phyloP scores from a whole-genome alignment of 805 yeast genomes.

The Phaffomyces opuntiae region DNA sequence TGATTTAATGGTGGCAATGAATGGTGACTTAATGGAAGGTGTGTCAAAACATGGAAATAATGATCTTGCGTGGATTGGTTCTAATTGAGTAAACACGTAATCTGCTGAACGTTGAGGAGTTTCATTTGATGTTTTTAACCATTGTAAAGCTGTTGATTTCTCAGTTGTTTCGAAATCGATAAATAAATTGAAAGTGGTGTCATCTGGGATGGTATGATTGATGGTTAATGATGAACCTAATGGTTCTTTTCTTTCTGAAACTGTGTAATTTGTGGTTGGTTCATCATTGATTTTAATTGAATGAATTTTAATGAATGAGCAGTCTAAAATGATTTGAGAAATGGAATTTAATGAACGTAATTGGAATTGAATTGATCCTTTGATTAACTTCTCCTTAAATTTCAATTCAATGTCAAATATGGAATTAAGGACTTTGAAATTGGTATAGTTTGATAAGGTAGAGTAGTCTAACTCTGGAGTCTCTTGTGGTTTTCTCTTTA shows the following conservation, averaged over 20 bases:
- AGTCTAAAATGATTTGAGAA: conserved; percentile 50
- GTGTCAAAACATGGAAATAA: conserved; percentile 89
- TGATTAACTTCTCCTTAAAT: conserved; percentile 45
- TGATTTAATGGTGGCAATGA: conserved; percentile 50
- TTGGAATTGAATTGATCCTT: conserved; percentile 48
- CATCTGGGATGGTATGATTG: conserved; percentile 3
- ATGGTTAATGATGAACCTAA: conserved; percentile 49
- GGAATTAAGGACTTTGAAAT: conserved; percentile 47
- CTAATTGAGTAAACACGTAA: conserved; percentile 76
- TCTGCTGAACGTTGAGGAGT: conserved; percentile 34
- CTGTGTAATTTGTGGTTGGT: conserved; percentile 18
- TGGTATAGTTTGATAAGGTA: conserved; percentile 64
- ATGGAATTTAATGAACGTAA: conserved; percentile 29
- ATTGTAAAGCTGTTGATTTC: conserved; percentile 79
- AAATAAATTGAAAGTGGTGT: conserved; percentile 22
- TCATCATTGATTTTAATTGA: conserved; percentile 37
- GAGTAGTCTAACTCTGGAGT: conserved; percentile 63
- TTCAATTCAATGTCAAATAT: conserved; percentile 43
- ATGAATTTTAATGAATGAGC: conserved; percentile 51
- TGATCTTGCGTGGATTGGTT: conserved; percentile 85
- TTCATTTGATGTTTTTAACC: conserved; percentile 54
- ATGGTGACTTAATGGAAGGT: conserved; percentile 72
- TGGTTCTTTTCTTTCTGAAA: conserved; percentile 41
- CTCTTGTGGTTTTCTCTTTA: conserved; percentile 24
- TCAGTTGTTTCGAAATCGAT: conserved; percentile 64